phyloP scores from a whole-genome alignment of 345 rosid species.

The Arabis alpina region DNA sequence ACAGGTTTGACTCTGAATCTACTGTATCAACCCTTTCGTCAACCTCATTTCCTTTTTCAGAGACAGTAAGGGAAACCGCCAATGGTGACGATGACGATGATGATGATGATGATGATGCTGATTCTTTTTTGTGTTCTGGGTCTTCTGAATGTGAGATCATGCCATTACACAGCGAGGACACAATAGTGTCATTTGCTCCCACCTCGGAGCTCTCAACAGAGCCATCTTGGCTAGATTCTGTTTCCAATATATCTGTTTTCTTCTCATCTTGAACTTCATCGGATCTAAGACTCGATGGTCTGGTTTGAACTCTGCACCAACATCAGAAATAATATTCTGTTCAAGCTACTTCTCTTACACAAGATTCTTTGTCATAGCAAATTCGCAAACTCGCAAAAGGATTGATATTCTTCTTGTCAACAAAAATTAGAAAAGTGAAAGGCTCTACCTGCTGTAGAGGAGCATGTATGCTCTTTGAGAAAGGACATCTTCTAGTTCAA shows the following conservation, averaged over 20 bases:
- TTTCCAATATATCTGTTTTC: slow-evolving; percentile 37
- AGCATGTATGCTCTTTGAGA: slow-evolving; percentile 97
- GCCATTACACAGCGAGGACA: slow-evolving; percentile 34
- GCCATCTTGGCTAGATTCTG: slow-evolving; percentile 44
- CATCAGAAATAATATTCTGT: slow-evolving; percentile 13
- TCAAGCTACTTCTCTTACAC: slow-evolving; percentile 4
- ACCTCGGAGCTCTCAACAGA: slow-evolving; percentile 37
- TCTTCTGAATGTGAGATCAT: slow-evolving; percentile 39
- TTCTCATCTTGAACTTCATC: slow-evolving; percentile 48
- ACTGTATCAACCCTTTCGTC: slow-evolving; percentile 26
- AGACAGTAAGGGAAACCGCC: slow-evolving; percentile 19
- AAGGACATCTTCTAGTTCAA: slow-evolving; percentile 89
- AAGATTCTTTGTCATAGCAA: slow-evolving; percentile 2
- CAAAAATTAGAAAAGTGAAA: not conserved
- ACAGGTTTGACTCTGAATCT: slow-evolving; percentile 35
- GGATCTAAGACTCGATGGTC: slow-evolving; percentile 58
- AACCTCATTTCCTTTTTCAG: slow-evolving; percentile 17
- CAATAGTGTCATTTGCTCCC: not conserved
- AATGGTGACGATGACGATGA: slow-evolving; percentile 3
- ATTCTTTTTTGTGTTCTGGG: slow-evolving; percentile 36
- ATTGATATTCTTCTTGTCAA: not conserved
- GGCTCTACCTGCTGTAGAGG: slow-evolving; percentile 77
- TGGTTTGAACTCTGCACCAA: slow-evolving; percentile 62
- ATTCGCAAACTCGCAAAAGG: not conserved
- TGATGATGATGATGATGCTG: slow-evolving; percentile 3